Base-by-base conservation (phyloP, 2,329 filamentous ascomycete genomes). In the Beauveria rudraprayagi region DNA sequence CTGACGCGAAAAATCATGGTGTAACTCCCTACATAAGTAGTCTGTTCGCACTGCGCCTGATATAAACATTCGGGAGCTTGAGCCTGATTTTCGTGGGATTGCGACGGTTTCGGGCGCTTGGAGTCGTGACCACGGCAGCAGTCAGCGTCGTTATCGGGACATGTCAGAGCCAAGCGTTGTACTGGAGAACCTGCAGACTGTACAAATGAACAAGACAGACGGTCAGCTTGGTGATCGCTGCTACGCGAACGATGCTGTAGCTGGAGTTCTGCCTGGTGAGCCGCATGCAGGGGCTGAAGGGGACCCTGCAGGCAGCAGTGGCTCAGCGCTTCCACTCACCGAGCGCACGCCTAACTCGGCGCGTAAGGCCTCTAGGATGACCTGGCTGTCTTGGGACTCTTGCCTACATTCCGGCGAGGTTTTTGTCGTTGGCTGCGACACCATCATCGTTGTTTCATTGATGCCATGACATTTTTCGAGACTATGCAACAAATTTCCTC, bases 381-480 rank as follows among this genome's bases (percentile, higher is more conserved):
- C 68, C 67, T 79, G 77, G 69, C 75, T 80, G 66, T 80, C 77
- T 65, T 79, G 77, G 8, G 75, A 67, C 57, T 71, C 73, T 5
- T 71, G 48, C 50, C n/a, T 53, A 30, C 30, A 4, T 17, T 47
- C 48, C 57, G 17, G 28, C 41, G 50, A 26, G 41, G 30, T 17
- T 22, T 24, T 5, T 19, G 24, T 46, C 28, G 19, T 24, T 19
- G 48, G 26, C 41, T 53, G 57, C 28, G 57, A 60, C 8, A 50
- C 57, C 57, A 54, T 54, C 50, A 54, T 40, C 3, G 26, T 16
- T 19, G 40, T 3, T 17, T 26, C 3, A 54, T 40, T 30, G 40
- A 24, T 6, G 16, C 28, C 57, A 60, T 60, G 16, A 10, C 40
- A 17, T 37, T 47, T 54, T 47, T 44, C 30, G 5, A 41, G 10